These are phyloP conservation scores for Irpex sp. DNA, from an alignment of 1,284 basidiomycete genomes.

Conservation along the genomic window DNA sequence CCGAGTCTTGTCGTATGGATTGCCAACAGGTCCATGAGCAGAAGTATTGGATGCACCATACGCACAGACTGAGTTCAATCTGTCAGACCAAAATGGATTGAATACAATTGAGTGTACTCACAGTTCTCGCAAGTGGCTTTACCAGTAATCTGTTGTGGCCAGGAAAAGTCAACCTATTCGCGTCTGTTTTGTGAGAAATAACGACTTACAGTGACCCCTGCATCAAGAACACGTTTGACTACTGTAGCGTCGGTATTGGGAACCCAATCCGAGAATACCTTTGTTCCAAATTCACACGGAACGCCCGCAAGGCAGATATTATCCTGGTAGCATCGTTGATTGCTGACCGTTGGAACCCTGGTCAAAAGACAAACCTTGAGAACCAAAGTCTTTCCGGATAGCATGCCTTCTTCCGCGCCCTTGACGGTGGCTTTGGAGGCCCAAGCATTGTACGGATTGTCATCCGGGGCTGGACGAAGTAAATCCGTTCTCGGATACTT, in stretches of 20 bases:
- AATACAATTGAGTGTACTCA: too few relatives aligned
- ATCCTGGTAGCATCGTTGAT: conserved; percentile 23
- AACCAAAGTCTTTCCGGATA: conserved; percentile 17
- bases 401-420: conserved; percentile 9
- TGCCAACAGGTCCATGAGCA: conserved; percentile 37
- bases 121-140: conserved; percentile 40
- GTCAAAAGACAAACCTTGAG: conserved; percentile 14
- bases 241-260: conserved; percentile 41
- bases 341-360: conserved; percentile 11
- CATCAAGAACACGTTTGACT: conserved; percentile 40
- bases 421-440: conserved; percentile 17
- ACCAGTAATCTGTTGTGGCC: conserved; percentile 28
- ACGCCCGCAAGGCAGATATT: conserved; percentile 36
- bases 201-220: conserved; percentile 32
- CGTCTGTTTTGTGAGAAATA: too few relatives aligned
- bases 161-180: too few relatives aligned
- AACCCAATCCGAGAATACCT: conserved; percentile 29
- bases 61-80: conserved; percentile 26
- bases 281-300: conserved; percentile 36
- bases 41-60: conserved; percentile 37
- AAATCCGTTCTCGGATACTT: conserved; percentile 18
- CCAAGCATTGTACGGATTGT: conserved; percentile 21
- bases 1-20: conserved; percentile 41
- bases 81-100: too few relatives aligned
- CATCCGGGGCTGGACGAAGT: conserved; percentile 7